phyloP scores from a whole-genome alignment of 2,329 filamentous ascomycete genomes.

The Aspergillus persii region DNA sequence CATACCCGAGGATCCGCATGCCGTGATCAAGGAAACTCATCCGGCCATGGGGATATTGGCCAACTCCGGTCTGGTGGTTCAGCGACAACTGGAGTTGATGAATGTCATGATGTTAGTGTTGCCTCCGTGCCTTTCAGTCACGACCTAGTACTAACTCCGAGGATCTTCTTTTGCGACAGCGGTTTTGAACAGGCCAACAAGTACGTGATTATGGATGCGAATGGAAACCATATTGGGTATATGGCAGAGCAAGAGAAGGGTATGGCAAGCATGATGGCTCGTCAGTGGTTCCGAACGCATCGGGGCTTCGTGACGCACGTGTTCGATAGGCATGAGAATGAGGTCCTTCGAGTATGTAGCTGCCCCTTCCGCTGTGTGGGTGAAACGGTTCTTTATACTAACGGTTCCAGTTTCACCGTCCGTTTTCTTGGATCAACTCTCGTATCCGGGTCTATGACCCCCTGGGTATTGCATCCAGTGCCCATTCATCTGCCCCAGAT shows the following conservation, averaged over 20 bases:
- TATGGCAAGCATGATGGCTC: slow-evolving; percentile 54
- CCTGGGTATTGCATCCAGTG: slow-evolving; percentile 33
- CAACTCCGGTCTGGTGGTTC: slow-evolving; percentile 62
- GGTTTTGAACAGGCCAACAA: slow-evolving; percentile 67
- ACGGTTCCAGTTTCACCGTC: slow-evolving; percentile 54
- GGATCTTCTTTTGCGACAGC: slow-evolving; percentile 19
- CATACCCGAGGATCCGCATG: slow-evolving; percentile 60
- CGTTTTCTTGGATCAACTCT: slow-evolving; percentile 64
- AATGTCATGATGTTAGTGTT: slow-evolving; percentile 57
- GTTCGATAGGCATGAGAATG: slow-evolving; percentile 59
- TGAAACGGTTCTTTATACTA: slow-evolving; percentile 3
- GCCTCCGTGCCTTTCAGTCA: background rate
- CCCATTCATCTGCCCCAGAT: slow-evolving; percentile 39
- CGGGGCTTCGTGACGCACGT: slow-evolving; percentile 64
- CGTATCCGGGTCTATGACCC: slow-evolving; percentile 58
- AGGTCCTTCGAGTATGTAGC: slow-evolving; percentile 52
- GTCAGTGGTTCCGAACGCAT: slow-evolving; percentile 62
- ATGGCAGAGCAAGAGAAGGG: slow-evolving; percentile 64
- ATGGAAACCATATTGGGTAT: slow-evolving; percentile 62
- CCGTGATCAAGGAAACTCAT: slow-evolving; percentile 57
- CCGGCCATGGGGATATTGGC: slow-evolving; percentile 58
- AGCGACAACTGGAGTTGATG: slow-evolving; percentile 64
- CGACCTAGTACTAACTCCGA: slow-evolving; percentile 5
- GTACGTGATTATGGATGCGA: slow-evolving; percentile 64
- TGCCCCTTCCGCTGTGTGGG: background rate